Percentiles rank a stretch among this genome's conserved stretches.
phyloP scores from a whole-genome alignment of 2,329 filamentous ascomycete genomes.

The Paracorniculantispora psalliotae region DNA sequence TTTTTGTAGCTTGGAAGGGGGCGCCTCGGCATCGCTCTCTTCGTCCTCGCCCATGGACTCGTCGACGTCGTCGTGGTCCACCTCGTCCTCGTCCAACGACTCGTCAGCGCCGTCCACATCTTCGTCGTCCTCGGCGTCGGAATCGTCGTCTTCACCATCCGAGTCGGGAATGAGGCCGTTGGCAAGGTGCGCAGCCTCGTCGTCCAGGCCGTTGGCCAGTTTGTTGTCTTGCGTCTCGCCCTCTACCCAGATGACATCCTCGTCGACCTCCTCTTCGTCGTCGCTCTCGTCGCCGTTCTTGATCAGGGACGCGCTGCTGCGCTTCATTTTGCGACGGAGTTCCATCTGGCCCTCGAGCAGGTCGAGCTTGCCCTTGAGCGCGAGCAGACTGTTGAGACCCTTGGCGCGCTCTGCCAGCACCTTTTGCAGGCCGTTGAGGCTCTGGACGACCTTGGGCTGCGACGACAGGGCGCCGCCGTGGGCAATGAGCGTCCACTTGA shows the following conservation, averaged over 20 bases:
- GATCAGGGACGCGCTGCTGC: constrained; percentile 25
- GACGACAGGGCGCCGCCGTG: constrained; percentile 88
- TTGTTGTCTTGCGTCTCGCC: constrained; percentile 60
- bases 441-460: constrained; percentile 75
- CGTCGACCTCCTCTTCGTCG: constrained; percentile 53
- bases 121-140: constrained; percentile 38
- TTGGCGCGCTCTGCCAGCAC: constrained; percentile 83
- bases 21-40: constrained; percentile 46
- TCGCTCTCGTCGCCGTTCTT: constrained; percentile 48
- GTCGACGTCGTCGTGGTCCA: constrained; percentile 52
- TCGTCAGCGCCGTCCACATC: constrained; percentile 45
- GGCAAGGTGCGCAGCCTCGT: constrained; percentile 41
- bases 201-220: constrained; percentile 24
- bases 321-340: constrained; percentile 66
- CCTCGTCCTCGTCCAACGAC: constrained; percentile 53
- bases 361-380: constrained; percentile 91
- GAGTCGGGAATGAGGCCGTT: constrained; percentile 55
- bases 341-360: constrained; percentile 89
- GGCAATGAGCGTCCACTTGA: constrained; percentile 88
- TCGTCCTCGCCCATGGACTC: constrained; percentile 53
- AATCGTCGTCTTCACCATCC: constrained; percentile 52
- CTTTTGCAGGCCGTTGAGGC: constrained; percentile 72
- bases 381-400: constrained; percentile 74
- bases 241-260: constrained; percentile 83
- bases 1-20: constrained; percentile 43